These are phyloP conservation scores for Lasiodiplodia hormozganensis DNA, from an alignment of 2,329 filamentous ascomycete species.

Conservation along the genomic window DNA sequence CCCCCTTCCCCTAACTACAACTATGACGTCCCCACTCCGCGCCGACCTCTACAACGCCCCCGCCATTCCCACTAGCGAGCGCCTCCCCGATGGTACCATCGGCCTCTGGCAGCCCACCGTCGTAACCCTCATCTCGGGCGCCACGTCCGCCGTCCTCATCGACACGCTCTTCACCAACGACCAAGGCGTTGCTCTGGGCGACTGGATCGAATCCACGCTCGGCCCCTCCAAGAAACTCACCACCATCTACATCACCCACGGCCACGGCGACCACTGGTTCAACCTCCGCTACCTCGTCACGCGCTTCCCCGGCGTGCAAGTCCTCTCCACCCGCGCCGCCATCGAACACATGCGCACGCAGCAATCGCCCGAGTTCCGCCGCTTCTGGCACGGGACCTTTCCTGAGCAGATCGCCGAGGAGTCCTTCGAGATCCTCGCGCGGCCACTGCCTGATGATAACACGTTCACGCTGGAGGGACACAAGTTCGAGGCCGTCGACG, in stretches of 20 bases:
- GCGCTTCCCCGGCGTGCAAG: constrained; percentile 39
- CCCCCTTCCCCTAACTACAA: too few species aligned
- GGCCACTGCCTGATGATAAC: constrained; percentile 29
- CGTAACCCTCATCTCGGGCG: constrained; percentile 2
- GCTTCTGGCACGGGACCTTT: too few species aligned
- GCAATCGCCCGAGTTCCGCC: too few species aligned
- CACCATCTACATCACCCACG: constrained; percentile 52
- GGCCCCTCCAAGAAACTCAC: too few species aligned
- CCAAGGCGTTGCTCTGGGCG: not conserved
- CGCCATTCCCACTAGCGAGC: constrained; percentile 17
- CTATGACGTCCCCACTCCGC: not conserved
- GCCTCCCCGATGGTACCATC: constrained; percentile 23
- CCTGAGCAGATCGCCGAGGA: constrained; percentile 36
- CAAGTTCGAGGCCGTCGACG: constrained; percentile 34
- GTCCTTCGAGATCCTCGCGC: constrained; percentile 3
- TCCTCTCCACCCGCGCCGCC: constrained; percentile 36
- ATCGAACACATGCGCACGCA: constrained; percentile 38
- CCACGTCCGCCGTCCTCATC: not conserved
- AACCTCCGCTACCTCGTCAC: constrained; percentile 39
- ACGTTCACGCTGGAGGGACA: constrained; percentile 36
- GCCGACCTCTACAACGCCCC: constrained; percentile 22
- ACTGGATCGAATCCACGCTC: constrained; percentile 28
- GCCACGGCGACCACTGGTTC: constrained; percentile 53
- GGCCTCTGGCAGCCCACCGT: constrained; percentile 10
- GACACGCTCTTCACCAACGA: not conserved